Percentiles rank a stretch among this genome's conserved stretches.
Evolutionary conservation across 371 early-diverging fungal species (phyloP).

Genomic region (Rhizopus sp.): DNA sequence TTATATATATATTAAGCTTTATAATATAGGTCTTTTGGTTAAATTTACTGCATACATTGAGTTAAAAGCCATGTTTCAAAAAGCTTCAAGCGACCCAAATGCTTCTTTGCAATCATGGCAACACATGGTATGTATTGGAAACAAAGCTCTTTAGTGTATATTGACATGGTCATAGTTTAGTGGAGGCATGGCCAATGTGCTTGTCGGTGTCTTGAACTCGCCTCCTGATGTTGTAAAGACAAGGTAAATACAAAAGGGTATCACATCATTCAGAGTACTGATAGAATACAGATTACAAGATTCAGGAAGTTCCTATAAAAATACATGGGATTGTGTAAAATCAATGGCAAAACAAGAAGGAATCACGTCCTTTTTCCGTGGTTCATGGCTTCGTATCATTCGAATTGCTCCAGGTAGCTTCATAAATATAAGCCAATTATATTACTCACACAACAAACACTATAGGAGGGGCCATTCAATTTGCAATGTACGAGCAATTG

Average conservation of each 20-base stretch:
- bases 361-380: conserved; percentile 45
- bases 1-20: neutral
- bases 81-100: conserved; percentile 25
- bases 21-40: conserved; percentile 43
- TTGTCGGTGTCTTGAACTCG: conserved; percentile 54
- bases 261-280: neutral
- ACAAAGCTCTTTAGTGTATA: neutral
- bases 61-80: conserved; percentile 47
- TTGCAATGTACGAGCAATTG: conserved; percentile 46
- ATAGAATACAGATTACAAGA: conserved; percentile 50
- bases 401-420: conserved; percentile 55
- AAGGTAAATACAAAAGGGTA: conserved; percentile 18
- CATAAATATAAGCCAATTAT: neutral
- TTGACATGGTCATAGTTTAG: conserved; percentile 25
- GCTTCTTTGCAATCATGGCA: conserved; percentile 44
- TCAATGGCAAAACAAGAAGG: conserved; percentile 48
- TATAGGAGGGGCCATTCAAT: conserved; percentile 50
- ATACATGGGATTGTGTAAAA: conserved; percentile 46
- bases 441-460: neutral
- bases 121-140: conserved; percentile 36
- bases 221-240: conserved; percentile 55
- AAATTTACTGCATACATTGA: conserved; percentile 52
- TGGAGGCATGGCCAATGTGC: conserved; percentile 51
- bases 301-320: conserved; percentile 36
- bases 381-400: conserved; percentile 51